These are phyloP conservation scores for Termitomyces sp. DNA, from an alignment of 768 basidiomycete genomes.

Conservation along the genomic window DNA sequence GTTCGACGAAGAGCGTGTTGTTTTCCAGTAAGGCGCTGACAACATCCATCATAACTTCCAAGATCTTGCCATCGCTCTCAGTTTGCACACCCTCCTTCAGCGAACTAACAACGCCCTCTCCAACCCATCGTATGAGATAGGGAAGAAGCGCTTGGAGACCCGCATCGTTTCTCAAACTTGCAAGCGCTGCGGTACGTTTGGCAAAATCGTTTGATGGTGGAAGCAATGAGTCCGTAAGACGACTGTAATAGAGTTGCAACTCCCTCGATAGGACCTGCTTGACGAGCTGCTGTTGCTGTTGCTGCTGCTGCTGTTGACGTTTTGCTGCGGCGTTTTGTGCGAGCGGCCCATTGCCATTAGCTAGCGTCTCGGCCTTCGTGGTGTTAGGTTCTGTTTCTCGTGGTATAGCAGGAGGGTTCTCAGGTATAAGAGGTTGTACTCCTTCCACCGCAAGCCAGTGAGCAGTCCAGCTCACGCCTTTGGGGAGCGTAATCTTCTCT, in stretches of 20 bases:
- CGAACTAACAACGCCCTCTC: slow-evolving; percentile 75
- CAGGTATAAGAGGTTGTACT: slow-evolving; percentile 54
- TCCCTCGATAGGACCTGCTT: slow-evolving; percentile 93
- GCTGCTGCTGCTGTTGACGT: slow-evolving; percentile 42
- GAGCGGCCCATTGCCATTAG: slow-evolving; percentile 16
- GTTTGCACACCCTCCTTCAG: slow-evolving; percentile 53
- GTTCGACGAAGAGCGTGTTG: slow-evolving; percentile 87
- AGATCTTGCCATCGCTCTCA: slow-evolving; percentile 63
- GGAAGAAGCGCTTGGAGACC: slow-evolving; percentile 90
- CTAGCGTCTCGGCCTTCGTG: slow-evolving; percentile 26
- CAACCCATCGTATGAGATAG: slow-evolving; percentile 93
- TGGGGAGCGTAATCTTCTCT: slow-evolving; percentile 79
- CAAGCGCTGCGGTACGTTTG: slow-evolving; percentile 86
- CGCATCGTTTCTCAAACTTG: slow-evolving; percentile 84
- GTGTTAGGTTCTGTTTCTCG: slow-evolving; percentile 26
- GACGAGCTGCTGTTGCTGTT: slow-evolving; percentile 72
- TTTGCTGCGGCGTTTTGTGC: slow-evolving; percentile 24
- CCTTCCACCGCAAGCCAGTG: slow-evolving; percentile 99
- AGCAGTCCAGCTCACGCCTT: slow-evolving; percentile 83
- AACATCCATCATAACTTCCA: slow-evolving; percentile 84
- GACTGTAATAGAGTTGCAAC: slow-evolving; percentile 90
- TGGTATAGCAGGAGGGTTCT: slow-evolving; percentile 19
- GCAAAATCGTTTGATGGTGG: slow-evolving; percentile 64
- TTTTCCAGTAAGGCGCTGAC: slow-evolving; percentile 85
- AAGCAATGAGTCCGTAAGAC: slow-evolving; percentile 81